Percentiles rank a stretch among this genome's conserved stretches.
Conservation (phyloP, 352 stramenopile genomes). For the Pythium vanterpoolii region DNA sequence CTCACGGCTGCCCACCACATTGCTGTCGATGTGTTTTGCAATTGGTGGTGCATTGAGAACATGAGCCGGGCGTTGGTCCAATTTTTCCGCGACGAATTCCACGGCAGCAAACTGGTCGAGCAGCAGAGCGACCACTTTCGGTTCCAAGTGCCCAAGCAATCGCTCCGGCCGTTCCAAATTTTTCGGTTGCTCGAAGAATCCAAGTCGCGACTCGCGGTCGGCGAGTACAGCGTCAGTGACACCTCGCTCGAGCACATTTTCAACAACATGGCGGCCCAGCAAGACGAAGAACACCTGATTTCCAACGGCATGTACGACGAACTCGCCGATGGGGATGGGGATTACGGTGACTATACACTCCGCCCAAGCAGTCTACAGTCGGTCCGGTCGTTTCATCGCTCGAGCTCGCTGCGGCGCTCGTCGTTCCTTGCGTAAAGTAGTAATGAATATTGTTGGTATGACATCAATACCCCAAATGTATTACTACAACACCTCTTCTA, state of each 20-base stretch:
- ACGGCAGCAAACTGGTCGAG: conserved; percentile 16
- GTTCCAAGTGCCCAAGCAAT: conserved; percentile 32
- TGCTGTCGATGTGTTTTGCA: neutral
- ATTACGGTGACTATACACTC: conserved; percentile 10
- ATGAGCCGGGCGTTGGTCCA: conserved; percentile 7
- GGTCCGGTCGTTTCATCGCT: conserved; percentile 38
- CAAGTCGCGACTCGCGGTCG: conserved; percentile 55
- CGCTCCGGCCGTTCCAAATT: conserved; percentile 28
- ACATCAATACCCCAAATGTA: no score
- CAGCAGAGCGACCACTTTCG: conserved; percentile 68
- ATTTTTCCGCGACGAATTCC: conserved; percentile 10
- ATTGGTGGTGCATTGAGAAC: conserved; percentile 16
- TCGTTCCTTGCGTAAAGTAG: conserved; percentile 16
- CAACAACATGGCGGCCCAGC: conserved; percentile 77
- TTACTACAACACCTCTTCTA: conserved; percentile 21
- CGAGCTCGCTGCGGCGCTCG: conserved; percentile 25
- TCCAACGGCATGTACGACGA: conserved; percentile 37
- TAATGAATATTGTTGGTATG: no score
- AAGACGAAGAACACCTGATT: conserved; percentile 21
- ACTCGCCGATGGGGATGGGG: neutral
- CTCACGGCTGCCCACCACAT: conserved; percentile 43
- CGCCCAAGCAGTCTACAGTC: conserved; percentile 36
- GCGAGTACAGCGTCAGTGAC: conserved; percentile 88
- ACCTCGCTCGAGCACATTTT: conserved; percentile 92
- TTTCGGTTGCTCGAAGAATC: conserved; percentile 79